Percentiles rank a stretch among this genome's conserved stretches.
Evolutionary conservation across 2,329 filamentous ascomycete species (phyloP).

Genomic region (Cordyceps militaris): DNA sequence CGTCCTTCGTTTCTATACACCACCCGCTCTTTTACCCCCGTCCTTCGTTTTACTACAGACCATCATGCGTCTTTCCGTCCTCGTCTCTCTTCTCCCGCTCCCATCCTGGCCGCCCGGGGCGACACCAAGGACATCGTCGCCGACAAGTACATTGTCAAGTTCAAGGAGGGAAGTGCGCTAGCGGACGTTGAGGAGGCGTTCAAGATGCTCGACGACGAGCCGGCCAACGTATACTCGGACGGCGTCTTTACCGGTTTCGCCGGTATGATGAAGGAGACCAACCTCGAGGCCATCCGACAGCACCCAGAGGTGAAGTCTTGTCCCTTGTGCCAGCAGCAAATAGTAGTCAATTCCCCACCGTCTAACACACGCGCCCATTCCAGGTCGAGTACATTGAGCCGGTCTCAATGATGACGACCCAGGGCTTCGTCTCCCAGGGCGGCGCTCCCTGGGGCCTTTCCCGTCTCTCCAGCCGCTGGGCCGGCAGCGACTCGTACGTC

Average conservation of each 20-base stretch:
- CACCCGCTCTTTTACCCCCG: not conserved
- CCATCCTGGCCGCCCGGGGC: slow-evolving; percentile 15
- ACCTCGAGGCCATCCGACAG: slow-evolving; percentile 15
- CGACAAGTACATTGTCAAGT: slow-evolving; percentile 20
- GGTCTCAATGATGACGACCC: slow-evolving; percentile 23
- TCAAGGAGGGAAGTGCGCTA: slow-evolving; percentile 15
- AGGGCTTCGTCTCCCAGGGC: slow-evolving; percentile 22
- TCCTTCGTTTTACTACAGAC: too few relatives aligned
- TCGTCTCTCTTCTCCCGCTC: slow-evolving; percentile 12
- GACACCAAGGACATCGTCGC: slow-evolving; percentile 12
- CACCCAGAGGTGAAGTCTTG: slow-evolving; percentile 13
- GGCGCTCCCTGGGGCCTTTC: slow-evolving; percentile 29
- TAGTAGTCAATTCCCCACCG: too few relatives aligned
- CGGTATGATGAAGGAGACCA: slow-evolving; percentile 11
- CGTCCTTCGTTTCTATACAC: not conserved
- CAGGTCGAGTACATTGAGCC: slow-evolving; percentile 29
- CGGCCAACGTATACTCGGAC: slow-evolving; percentile 15
- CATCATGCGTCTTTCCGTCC: slow-evolving; percentile 4
- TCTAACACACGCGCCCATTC: too few relatives aligned
- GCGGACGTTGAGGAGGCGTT: slow-evolving; percentile 12
- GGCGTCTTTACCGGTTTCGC: slow-evolving; percentile 19
- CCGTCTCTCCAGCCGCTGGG: slow-evolving; percentile 24
- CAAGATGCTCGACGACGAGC: slow-evolving; percentile 13
- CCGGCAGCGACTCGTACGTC: slow-evolving; percentile 20
- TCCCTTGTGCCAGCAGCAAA: not conserved